Evolutionary conservation across 306 rosid genomes (phyloP), one percentile per base, ranked within the genome.

Genomic region (Prunus campanulata): DNA sequence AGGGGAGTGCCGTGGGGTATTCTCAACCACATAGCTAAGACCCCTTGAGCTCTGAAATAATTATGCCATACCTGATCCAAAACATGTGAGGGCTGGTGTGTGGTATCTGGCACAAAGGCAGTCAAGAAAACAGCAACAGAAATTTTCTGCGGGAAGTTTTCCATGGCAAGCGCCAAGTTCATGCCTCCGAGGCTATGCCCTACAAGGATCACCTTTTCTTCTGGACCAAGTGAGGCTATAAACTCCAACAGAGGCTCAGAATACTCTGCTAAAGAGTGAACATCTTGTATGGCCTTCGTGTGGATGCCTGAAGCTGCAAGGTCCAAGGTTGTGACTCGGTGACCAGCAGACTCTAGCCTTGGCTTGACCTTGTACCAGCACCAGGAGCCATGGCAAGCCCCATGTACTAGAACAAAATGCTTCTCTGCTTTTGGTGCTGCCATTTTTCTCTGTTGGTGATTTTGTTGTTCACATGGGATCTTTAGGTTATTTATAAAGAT

Each of bases 141-240:
- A 0, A 91, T 70, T 76, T 88, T 91, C 2, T 86, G 57, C 0
- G 91, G 96, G 69, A 84, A 87, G 1, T 42, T 74, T 2, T 93
- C 98, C 89, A 85, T 88, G 72, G 92, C 92, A 30, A 93, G 78
- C 30, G 93, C 89, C 71, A 93, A 50, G 75, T 11, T 91, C 5
- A 90, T 2, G 15, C 97, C 98, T 19, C 91, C 97, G 6, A 91
- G 78, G 72, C 97, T 90, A 56, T 93, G 97, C 0, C 97, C 98
- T 0, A 91, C 93, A 2, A 93, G 80, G 49, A 91, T 79, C 0
- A 87, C 98, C 78, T 80, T 88, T 24, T 91, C 87, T 44, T 76
- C 19, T 4, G 69, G 70, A 8, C 74, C 72, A 69, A 91, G 81
- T 35, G 89, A 66, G 0, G 68, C 86, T 74, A 93, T 5, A 6